Evolutionary conservation across 108 stramenopile species (phyloP).

Genomic region (Craspedostauros australis): DNA sequence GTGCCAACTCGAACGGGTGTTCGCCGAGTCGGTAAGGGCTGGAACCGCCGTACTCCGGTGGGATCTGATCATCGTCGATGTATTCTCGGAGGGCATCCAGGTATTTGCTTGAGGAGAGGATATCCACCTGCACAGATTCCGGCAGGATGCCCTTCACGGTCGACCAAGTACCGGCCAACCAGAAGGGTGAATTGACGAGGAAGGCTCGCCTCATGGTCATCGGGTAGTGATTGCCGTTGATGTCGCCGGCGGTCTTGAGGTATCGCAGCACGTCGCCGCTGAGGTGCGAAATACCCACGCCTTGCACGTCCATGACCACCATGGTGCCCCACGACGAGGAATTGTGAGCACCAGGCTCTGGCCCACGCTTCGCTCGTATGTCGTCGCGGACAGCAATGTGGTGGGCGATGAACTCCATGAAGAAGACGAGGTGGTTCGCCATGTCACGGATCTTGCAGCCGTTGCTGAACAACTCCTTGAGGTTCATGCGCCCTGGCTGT

Average conservation of each 20-base stretch:
- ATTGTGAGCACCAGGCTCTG: not conserved
- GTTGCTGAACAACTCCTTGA: conserved; percentile 42
- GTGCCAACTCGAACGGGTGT: conserved; percentile 43
- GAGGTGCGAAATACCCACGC: conserved; percentile 29
- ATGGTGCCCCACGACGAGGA: conserved; percentile 33
- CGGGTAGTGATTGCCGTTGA: conserved; percentile 51
- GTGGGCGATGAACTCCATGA: conserved; percentile 55
- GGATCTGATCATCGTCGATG: conserved; percentile 58
- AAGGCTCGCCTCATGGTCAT: conserved; percentile 35
- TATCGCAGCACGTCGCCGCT: conserved; percentile 54
- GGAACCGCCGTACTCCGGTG: conserved; percentile 48
- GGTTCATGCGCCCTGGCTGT: conserved; percentile 51
- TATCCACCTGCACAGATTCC: conserved; percentile 45
- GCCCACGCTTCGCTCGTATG: not conserved
- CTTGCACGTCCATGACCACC: conserved; percentile 59
- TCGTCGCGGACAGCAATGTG: conserved; percentile 12
- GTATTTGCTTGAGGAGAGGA: conserved; percentile 24
- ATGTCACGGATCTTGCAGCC: conserved; percentile 48
- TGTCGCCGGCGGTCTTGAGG: conserved; percentile 45
- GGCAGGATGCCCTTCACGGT: conserved; percentile 39
- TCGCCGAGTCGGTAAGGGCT: conserved; percentile 42
- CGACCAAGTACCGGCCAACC: conserved; percentile 36
- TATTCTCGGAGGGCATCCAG: conserved; percentile 38
- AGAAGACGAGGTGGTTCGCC: conserved; percentile 49
- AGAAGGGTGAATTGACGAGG: conserved; percentile 50